Evolutionary conservation across 2,329 filamentous ascomycete species (phyloP), one percentile per base, ranked within the genome.

Genomic region (Cyphellophora attinorum): DNA sequence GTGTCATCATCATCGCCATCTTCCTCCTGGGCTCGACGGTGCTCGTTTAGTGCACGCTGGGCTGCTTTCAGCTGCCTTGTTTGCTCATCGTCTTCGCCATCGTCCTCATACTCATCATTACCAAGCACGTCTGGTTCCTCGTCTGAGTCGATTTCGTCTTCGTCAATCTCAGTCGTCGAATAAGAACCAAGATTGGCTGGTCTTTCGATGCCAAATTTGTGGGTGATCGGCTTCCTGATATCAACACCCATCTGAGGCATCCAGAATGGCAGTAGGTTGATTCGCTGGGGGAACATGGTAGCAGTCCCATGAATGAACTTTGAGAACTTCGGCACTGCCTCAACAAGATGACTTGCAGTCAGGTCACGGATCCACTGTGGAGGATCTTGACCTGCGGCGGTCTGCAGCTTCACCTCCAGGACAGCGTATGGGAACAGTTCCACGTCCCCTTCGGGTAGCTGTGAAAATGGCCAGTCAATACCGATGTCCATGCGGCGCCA

Each of bases 251-350:
- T 98, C 61, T 98, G 91, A 1, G 91, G 91, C 68, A 89, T 84
- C 91, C 91, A 98, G 67, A 85, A 98, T 1, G 91, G 91, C 5
- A 98, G 68, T 10, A 98, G 70, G 31, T 95, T 69, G 59, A 98
- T 98, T 36, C 82, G 77, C 29, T 79, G 73, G 0, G 88, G 88
- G 58, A 95, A 93, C 29, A 98, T 64, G 8, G 76, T 83, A 6
- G 89, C 89, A 2, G 81, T 86, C 39, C 91, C 91, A 58, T 98
- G 91, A 39, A 98, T 96, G 58, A 96, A 98, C 63, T 98, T 98
- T 53, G 86, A 95, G 61, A 96, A 98, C 56, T 98, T 98, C 42
- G 91, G 91, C 2, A 98, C 88, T n/a, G 91, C 88, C 62, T 98
- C 91, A 2, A 98, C 91, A 11, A 98, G 71, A 62, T 98, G 91